Conservation (phyloP, 805 yeast genomes). For the Hanseniaspora lindneri region DNA sequence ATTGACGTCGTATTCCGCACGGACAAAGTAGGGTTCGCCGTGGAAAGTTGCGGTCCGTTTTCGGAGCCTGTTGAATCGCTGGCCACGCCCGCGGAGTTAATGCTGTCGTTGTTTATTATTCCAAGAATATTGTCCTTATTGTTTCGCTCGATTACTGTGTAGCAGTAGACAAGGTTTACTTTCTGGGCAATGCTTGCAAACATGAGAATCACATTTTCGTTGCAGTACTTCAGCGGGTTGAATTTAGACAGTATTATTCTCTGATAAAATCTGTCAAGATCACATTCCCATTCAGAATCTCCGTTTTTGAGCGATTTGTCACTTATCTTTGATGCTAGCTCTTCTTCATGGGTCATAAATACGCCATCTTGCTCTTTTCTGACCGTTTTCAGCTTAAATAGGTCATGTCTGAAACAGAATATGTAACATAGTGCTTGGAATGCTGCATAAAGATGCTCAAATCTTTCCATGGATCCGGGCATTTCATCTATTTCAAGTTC, state of each 20-base stretch:
- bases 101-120: constrained; percentile 28
- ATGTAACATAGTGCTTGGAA: constrained; percentile 84
- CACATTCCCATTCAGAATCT: constrained; percentile 52
- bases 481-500: constrained; percentile 61
- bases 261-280: constrained; percentile 75
- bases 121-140: constrained; percentile 41
- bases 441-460: constrained; percentile 78
- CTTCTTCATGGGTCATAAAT: constrained; percentile 21
- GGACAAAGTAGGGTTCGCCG: constrained; percentile 23
- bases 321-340: background rate
- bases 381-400: constrained; percentile 31
- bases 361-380: background rate
- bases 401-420: constrained; percentile 72
- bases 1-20: constrained; percentile 32
- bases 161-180: constrained; percentile 84
- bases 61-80: too few relatives aligned
- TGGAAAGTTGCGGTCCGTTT: too few relatives aligned
- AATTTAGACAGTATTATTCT: constrained; percentile 74
- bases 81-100: too few relatives aligned
- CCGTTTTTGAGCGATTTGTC: constrained; percentile 17
- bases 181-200: constrained; percentile 87
- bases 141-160: constrained; percentile 82
- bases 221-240: constrained; percentile 87
- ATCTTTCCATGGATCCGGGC: constrained; percentile 72
- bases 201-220: constrained; percentile 83